Evolutionary conservation across 345 rosid species (phyloP).

Genomic region (Hibiscus tridactylites): DNA sequence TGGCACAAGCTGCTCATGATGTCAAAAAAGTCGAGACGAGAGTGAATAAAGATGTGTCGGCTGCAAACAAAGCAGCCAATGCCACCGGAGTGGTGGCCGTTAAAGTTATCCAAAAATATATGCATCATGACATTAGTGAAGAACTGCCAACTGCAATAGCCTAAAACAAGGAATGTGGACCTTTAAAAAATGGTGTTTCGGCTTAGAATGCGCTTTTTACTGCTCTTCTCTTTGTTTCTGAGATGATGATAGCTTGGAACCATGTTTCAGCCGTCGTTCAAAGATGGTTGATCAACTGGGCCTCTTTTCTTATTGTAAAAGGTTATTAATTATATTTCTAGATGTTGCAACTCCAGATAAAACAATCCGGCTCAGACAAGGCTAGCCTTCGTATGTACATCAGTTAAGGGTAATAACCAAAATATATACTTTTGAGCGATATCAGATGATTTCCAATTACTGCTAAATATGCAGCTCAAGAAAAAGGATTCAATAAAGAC

Average conservation of each 20-base stretch:
- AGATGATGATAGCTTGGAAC: conserved; percentile 28
- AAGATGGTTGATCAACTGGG: conserved; percentile 12
- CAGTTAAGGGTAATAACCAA: not conserved
- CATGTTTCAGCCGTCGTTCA: conserved; percentile 18
- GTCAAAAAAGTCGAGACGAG: too few relatives aligned
- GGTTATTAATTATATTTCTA: too few relatives aligned
- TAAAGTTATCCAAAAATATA: conserved; percentile 62
- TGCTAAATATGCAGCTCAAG: too few relatives aligned
- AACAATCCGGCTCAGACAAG: not conserved
- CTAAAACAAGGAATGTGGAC: not conserved
- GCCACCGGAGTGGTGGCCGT: conserved; percentile 83
- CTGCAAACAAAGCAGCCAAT: conserved; percentile 78
- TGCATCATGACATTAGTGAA: conserved; percentile 27
- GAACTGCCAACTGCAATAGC: conserved; percentile 11
- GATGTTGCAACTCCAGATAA: too few relatives aligned
- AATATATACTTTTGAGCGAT: not conserved
- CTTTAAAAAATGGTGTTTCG: not conserved
- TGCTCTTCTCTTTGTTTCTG: not conserved
- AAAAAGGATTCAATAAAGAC: not conserved
- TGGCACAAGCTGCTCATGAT: too few relatives aligned
- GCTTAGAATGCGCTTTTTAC: not conserved
- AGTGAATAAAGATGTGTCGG: conserved; percentile 54
- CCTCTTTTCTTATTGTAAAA: not conserved
- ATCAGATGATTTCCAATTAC: not conserved
- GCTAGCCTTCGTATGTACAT: not conserved